Percentiles rank a stretch among this genome's conserved stretches.
These are phyloP conservation scores for Calocybe cyanea DNA, from an alignment of 768 basidiomycete species.

Conservation along the genomic window DNA sequence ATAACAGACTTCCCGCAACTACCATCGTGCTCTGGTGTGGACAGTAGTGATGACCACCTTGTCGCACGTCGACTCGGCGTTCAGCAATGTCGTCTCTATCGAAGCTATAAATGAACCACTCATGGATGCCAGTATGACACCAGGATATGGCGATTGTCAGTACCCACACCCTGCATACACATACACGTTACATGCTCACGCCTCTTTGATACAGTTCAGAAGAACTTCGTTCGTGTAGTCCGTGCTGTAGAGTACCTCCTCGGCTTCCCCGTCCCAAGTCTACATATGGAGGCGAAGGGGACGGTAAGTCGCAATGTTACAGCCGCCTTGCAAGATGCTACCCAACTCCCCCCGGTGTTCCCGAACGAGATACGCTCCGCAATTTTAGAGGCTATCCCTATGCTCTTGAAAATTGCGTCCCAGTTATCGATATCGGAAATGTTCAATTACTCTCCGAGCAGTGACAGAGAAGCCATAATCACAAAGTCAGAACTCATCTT, in stretches of 20 bases:
- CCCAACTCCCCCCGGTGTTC: slow-evolving; percentile 19
- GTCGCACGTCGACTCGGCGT: slow-evolving; percentile 65
- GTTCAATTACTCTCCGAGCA: slow-evolving; percentile 11
- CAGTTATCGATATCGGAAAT: slow-evolving; percentile 22
- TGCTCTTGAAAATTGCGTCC: slow-evolving; percentile 27
- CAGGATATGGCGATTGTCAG: slow-evolving; percentile 68
- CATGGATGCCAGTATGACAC: slow-evolving; percentile 65
- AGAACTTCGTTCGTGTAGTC: slow-evolving; percentile 63
- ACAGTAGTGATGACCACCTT: slow-evolving; percentile 74
- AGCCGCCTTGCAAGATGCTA: slow-evolving; percentile 17
- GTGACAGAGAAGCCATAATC: slow-evolving; percentile 19
- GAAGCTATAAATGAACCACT: slow-evolving; percentile 79
- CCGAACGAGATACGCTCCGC: slow-evolving; percentile 24
- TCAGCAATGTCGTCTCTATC: slow-evolving; percentile 62
- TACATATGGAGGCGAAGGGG: slow-evolving; percentile 9
- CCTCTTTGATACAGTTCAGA: slow-evolving; percentile 46
- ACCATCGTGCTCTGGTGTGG: slow-evolving; percentile 77
- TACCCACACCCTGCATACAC: background rate
- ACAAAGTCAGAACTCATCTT: slow-evolving; percentile 35
- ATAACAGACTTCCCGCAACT: slow-evolving; percentile 62
- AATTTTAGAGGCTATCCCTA: slow-evolving; percentile 32
- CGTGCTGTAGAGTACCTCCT: slow-evolving; percentile 61
- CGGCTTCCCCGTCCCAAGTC: slow-evolving; percentile 43
- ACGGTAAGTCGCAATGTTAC: slow-evolving; percentile 20
- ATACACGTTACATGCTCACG: background rate